Percentiles rank a stretch among this genome's conserved stretches.
These are phyloP conservation scores for Pistacia integerrima DNA, from an alignment of 345 rosid genomes.

Conservation along the genomic window DNA sequence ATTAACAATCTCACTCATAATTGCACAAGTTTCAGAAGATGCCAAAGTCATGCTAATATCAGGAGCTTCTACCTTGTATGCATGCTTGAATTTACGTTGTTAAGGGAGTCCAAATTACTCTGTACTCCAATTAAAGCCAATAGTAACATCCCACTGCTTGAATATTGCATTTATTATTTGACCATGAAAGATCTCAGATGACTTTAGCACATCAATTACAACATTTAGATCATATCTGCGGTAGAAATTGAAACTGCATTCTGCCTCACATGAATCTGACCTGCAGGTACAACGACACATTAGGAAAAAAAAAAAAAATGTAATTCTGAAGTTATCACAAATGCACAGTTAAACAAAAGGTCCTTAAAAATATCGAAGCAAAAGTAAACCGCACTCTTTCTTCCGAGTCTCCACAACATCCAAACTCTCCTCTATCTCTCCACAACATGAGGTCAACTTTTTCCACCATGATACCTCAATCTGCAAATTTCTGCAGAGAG, in stretches of 20 bases:
- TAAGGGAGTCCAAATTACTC: conserved; percentile 39
- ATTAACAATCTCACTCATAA: conserved; percentile 28
- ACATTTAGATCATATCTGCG: conserved; percentile 55
- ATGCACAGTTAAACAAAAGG: neutral
- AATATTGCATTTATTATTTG: conserved; percentile 60
- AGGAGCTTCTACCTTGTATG: conserved; percentile 35
- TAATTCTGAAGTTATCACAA: conserved; percentile 3
- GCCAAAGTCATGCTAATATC: conserved; percentile 28
- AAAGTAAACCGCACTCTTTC: conserved; percentile 48
- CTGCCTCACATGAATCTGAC: conserved; percentile 61
- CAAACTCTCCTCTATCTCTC: conserved; percentile 47
- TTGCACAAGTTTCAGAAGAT: conserved; percentile 29
- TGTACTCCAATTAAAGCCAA: conserved; percentile 34
- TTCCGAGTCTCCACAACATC: conserved; percentile 30
- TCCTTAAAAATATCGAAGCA: neutral
- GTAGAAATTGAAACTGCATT: conserved; percentile 57
- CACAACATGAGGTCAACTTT: conserved; percentile 19
- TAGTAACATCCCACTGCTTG: conserved; percentile 61
- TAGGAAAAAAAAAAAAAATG: conserved; percentile 6
- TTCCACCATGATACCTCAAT: too few species aligned
- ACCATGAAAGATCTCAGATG: conserved; percentile 50
- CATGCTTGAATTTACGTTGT: conserved; percentile 32
- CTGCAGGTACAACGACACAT: conserved; percentile 51
- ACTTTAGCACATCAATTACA: conserved; percentile 65
- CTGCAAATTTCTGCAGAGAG: too few species aligned